Base-by-base conservation (phyloP, 2,329 filamentous ascomycete species). In the Exophiala sp. region DNA sequence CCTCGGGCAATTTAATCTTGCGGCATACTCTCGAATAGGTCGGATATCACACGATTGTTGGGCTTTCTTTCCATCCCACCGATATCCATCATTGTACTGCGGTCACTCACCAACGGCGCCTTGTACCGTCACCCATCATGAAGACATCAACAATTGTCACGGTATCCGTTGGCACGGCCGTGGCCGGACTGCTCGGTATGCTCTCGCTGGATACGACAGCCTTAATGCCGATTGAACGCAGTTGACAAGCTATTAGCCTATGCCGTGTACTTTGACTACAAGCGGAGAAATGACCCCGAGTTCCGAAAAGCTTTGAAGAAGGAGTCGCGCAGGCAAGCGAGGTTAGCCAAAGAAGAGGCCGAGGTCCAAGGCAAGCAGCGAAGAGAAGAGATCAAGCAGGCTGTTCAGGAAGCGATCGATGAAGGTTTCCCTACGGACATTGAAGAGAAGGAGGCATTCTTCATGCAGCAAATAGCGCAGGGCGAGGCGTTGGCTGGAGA, bases 381-480 rank as follows among this genome's bases (percentile, higher is more conserved):
- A 55, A 82, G 66, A 65, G 78, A 86, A 68, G 74, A 77, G 62
- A 86, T 98, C 72, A 85, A 84, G 70, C 70, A 71, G 50, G 82
- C 80, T 45, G 85, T 97, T 42, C 82, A 88, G 62, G 79, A 85
- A 62, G 88, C 90, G 62, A 87, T 89, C 73, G 85, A 86, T 51
- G 89, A 95, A 70, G 93, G 91, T 50, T 96, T 95, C 78, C 93
- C 93, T 42, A 77, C 79, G 37, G 88, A 89, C 63, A 82, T 91
- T 29, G 91, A 97, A 68, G 89, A 95, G 75, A 89, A 88, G 68
- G 93, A 98, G 76, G 80, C 82, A 55, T 98, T 88, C 76, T 98
- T 98, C 73, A 95, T 97, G 81, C 83, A 88, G 68, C 88, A 95
- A 72, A 89, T 98, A 58, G 87, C 89, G 62, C 77, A 82, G 66